phyloP scores from a whole-genome alignment of 208 protist species.

The Acanthamoeba pearcei region DNA sequence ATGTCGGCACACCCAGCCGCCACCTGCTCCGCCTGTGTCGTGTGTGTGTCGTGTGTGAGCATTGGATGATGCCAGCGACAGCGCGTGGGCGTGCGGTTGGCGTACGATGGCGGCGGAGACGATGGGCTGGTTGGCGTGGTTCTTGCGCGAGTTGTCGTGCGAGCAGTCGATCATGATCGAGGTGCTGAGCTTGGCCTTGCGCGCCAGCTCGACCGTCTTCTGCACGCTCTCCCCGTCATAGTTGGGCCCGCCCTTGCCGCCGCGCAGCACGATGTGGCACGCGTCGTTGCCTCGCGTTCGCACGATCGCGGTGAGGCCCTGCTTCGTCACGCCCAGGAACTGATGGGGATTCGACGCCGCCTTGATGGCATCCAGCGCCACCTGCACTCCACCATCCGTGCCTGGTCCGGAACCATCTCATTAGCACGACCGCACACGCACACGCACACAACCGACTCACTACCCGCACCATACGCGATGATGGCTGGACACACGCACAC shows the following conservation, averaged over 20 bases:
- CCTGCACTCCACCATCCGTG: slow-evolving; percentile 85
- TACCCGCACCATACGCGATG: too few species aligned
- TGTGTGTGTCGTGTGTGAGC: not conserved
- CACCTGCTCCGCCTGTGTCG: slow-evolving; percentile 76
- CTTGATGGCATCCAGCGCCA: slow-evolving; percentile 87
- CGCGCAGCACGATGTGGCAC: slow-evolving; percentile 88
- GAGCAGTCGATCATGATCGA: slow-evolving; percentile 88
- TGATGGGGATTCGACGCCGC: slow-evolving; percentile 80
- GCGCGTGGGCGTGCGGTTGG: not conserved
- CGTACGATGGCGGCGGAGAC: slow-evolving; percentile 78
- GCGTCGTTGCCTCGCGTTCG: slow-evolving; percentile 86
- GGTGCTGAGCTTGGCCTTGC: slow-evolving; percentile 62
- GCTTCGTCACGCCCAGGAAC: slow-evolving; percentile 88
- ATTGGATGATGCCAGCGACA: not conserved
- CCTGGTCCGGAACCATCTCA: slow-evolving; percentile 6
- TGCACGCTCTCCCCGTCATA: slow-evolving; percentile 76
- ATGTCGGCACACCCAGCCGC: slow-evolving; percentile 75
- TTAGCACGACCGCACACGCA: not conserved
- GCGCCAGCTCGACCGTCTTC: slow-evolving; percentile 41
- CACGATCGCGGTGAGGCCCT: slow-evolving; percentile 87
- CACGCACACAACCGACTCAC: too few species aligned
- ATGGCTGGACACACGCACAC: too few species aligned
- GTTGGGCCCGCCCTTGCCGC: slow-evolving; percentile 76
- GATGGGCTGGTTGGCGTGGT: slow-evolving; percentile 86
- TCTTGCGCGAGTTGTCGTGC: slow-evolving; percentile 87